Evolutionary conservation across 805 yeast species (phyloP), one percentile per base, ranked within the genome.

Genomic region (Cyberlindnera maclurae): DNA sequence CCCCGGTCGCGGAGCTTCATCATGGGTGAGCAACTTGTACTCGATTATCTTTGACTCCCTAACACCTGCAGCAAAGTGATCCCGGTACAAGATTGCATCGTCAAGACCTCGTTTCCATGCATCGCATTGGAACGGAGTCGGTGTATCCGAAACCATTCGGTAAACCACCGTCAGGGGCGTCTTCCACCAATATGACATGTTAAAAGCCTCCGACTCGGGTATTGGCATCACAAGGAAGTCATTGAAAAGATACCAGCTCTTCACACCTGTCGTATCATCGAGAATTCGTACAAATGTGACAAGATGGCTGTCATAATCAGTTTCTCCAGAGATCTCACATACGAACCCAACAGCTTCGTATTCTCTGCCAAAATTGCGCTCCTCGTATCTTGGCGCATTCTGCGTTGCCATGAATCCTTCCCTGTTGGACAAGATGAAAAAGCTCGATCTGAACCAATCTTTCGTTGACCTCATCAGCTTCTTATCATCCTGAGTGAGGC

Each of bases 161-260:
- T 87, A 90, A 15, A 82, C 57, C 12, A 84, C 63, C 20, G 82
- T 65, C 13, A 82, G 79, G 1, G 96, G 95, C 26, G 75, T 75
- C 56, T 93, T 93, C 96, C 96, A 89, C 65, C 80, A 68, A 35
- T 70, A 68, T 1, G 77, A 63, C 34, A 87, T 60, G 54, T 87
- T 76, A 34, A 88, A 67, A 0, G 84, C 97, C 49, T 93, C 97
- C 12, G 70, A 72, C 49, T 81, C 85, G 1, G 80, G 70, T 1
- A 93, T 69, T 17, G 77, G 79, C 50, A 77, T 73, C 12, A 89
- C 97, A 46, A 93, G 64, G 60, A 90, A 93, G 59, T 93, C 97
- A 55, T 93, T 93, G 58, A 93, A 87, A 54, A 93, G 58, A 52
- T 71, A 77, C 98, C 98, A 93, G 24, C 57, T 57, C 37, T 59